Evolutionary conservation across 306 rosid genomes (phyloP), one percentile per base, ranked within the genome.

Genomic region (Medicago truncatula): DNA sequence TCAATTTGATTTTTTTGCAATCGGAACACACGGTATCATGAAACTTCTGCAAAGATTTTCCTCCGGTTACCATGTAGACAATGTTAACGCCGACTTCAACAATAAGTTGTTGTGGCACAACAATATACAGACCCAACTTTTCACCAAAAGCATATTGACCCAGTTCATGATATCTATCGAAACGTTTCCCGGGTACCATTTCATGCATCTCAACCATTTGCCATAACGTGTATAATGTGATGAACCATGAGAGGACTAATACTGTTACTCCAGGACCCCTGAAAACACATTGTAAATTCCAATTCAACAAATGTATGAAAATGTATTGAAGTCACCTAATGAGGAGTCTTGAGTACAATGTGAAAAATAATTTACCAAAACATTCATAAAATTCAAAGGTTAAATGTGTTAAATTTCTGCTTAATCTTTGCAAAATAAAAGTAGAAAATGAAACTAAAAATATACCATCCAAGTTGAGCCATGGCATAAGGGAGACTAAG

Each of bases 201-300:
- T 92, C 97, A 67, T 89, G 97, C 96, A 92, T 92, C 77, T 89
- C 85, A 43, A 89, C 90, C 96, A 92, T 92, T 85, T 92, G 92
- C 92, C 92, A 92, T 1, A 90, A 63, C 0, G 92, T 92, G 96
- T 85, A 90, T 0, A 90, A 25, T 11, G 96, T 87, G 34, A 92
- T 86, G 18, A 88, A 76, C 93, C 96, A 87, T 59, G 97, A 92
- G 0, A 92, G 68, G 1, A 88, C 57, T 31, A 92, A 34, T 20
- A 87, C 47, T 17, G 78, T 83, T 38, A 87, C 80, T 1, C 93
- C 97, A 6, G 96, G 96, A 25, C 93, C 96, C 97, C 97, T 89
- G 70, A 58, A 54, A 15, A 59, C 9, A 9, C 17, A 71, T 31
- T 14, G 68, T 9, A 4, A 40, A 18, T 23, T 17, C 65, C 20